These are phyloP conservation scores for Phytopythium boreale DNA, from an alignment of 352 stramenopile genomes.

Conservation along the genomic window DNA sequence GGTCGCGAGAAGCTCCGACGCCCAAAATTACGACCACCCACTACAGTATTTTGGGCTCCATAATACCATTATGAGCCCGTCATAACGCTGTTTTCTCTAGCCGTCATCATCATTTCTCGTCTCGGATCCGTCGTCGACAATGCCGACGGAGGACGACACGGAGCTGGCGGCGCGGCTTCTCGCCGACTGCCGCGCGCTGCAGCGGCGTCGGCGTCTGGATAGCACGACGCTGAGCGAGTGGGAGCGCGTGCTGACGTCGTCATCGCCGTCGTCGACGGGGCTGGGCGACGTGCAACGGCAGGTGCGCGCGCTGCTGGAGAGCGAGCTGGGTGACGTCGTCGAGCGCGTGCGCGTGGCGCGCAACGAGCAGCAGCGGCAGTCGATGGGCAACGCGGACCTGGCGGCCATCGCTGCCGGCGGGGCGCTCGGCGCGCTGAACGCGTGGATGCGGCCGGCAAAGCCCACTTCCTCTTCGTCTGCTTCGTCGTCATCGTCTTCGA, in stretches of 20 bases:
- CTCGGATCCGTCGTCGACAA: not conserved
- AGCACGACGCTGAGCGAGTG: constrained; percentile 4
- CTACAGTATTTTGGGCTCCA: too few relatives aligned
- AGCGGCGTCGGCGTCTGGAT: constrained; percentile 30
- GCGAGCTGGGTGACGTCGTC: constrained; percentile 49
- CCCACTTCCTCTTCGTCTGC: constrained; percentile 3
- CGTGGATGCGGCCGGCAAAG: constrained; percentile 46
- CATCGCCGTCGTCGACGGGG: constrained; percentile 2
- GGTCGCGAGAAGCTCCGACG: not conserved
- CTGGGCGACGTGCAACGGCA: constrained; percentile 5
- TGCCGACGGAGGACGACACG: not conserved
- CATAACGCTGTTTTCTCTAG: too few relatives aligned
- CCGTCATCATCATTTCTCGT: not conserved
- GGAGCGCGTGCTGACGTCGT: constrained; percentile 5
- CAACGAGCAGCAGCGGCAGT: constrained; percentile 50
- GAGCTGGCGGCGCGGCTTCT: constrained; percentile 14
- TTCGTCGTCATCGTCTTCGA: not conserved
- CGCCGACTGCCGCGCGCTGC: constrained; percentile 34
- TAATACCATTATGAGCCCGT: too few relatives aligned
- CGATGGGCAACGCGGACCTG: constrained; percentile 51
- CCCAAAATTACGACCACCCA: too few relatives aligned
- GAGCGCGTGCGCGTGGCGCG: constrained; percentile 40
- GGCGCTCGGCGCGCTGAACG: constrained; percentile 62
- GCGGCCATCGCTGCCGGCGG: constrained; percentile 58
- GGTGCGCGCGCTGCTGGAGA: constrained; percentile 28